These are phyloP conservation scores for Bjerkandera adusta DNA, from an alignment of 1,284 basidiomycete species.

Conservation along the genomic window DNA sequence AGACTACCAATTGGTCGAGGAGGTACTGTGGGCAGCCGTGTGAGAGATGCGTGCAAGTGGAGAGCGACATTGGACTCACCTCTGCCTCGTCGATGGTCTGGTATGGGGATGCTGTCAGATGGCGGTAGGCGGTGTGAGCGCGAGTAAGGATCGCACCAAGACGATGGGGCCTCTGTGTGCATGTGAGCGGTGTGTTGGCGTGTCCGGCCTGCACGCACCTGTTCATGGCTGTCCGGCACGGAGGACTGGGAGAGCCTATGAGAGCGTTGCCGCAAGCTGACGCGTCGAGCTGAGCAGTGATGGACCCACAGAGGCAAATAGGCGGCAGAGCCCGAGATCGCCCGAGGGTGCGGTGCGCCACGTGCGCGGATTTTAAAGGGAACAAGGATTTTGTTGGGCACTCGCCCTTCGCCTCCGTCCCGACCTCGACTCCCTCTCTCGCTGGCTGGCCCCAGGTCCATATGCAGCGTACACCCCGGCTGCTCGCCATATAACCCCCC, in stretches of 20 bases:
- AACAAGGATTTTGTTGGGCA: constrained; percentile 3
- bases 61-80: constrained; percentile 13
- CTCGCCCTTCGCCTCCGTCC: not conserved
- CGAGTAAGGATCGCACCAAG: not conserved
- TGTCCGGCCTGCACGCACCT: not conserved
- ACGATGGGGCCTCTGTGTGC: constrained; percentile 11
- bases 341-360: no score
- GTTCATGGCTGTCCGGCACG: not conserved
- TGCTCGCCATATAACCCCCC: not conserved
- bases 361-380: no score
- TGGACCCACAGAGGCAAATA: not conserved
- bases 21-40: constrained; percentile 28
- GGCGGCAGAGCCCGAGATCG: not conserved
- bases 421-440: not conserved
- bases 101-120: not conserved
- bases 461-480: not conserved
- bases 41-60: not conserved
- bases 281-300: no score
- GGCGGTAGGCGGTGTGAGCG: not conserved
- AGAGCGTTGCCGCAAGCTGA: not conserved
- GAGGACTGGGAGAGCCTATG: not conserved
- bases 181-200: not conserved
- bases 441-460: constrained; percentile 1
- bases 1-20: constrained; percentile 27
- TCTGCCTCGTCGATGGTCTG: constrained; percentile 32